Percentiles rank a stretch among this genome's conserved stretches.
phyloP scores from a whole-genome alignment of 2,329 filamentous ascomycete species.

The Clonostachys rhizophaga region DNA sequence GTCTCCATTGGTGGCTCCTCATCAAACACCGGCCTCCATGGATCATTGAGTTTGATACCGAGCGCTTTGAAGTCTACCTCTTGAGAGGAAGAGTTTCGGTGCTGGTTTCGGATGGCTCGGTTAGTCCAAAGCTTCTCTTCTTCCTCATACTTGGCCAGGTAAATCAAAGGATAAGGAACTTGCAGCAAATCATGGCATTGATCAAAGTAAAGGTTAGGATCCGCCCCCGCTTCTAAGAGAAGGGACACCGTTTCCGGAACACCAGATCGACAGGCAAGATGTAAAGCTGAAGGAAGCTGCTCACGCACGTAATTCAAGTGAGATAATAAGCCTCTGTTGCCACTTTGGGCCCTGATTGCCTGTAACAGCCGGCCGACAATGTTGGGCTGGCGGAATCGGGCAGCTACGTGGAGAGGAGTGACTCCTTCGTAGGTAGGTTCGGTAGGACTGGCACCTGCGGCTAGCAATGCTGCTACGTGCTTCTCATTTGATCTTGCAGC shows the following conservation, averaged over 20 bases:
- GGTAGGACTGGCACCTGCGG: background rate
- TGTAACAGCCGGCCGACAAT: background rate
- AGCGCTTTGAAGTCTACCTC: no score
- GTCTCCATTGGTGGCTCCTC: no score
- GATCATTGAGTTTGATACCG: no score
- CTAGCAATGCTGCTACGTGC: background rate
- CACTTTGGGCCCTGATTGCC: background rate
- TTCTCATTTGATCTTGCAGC: background rate
- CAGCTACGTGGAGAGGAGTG: background rate
- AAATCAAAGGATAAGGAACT: background rate
- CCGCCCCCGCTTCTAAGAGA: background rate
- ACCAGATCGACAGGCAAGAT: background rate
- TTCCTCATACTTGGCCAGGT: background rate
- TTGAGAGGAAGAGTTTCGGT: no score
- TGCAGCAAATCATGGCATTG: no score
- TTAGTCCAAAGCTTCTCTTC: background rate
- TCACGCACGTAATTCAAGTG: background rate
- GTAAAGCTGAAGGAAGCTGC: background rate
- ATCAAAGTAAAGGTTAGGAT: background rate
- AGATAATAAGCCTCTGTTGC: background rate
- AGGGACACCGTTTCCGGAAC: background rate
- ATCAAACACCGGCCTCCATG: no score
- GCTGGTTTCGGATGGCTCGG: no score
- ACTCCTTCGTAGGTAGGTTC: background rate
- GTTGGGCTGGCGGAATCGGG: background rate